Evolutionary conservation across 2,329 filamentous ascomycete genomes (phyloP), one percentile per base, ranked within the genome.

Genomic region (Xylariaceae sp.): DNA sequence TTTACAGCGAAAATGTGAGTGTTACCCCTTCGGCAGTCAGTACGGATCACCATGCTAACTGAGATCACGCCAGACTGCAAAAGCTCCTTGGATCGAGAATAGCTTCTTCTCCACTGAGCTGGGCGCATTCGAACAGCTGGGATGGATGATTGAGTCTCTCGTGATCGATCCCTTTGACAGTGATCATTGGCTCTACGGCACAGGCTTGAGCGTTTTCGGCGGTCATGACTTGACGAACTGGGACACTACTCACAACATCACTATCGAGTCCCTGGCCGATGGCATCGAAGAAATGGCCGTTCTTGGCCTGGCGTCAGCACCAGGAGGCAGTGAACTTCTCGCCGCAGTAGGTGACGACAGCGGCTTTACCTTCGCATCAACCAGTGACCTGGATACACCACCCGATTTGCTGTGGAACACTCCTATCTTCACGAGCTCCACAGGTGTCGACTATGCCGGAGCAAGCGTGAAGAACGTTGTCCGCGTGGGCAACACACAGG

Each of bases 181-280:
- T 48, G 71, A 82, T 58, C 79, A 82, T 60, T 82, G 78, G 77
- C 65, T 82, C 0, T 83, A 83, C 49, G 78, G 76, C n/a, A 83
- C 80, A 0, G 80, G 80, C 2, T 63, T 74, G n/a, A 80, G 76
- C 0, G 64, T 80, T 40, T 78, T 73, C 35, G 77, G 77, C 10
- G 75, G 78, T 1, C 73, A 75, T 45, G 76, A 81, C 50, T 64
- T 81, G n/a, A 75, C 73, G 0, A 75, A 75, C 12, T 81, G 78
- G 78, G 78, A 80, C 48, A 70, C 71, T 3, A 44, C 31, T 7
- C 0, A 62, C 52, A 78, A 76, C 45, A 65, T 81, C 48, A 72
- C 71, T 1, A 73, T 81, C 42, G 57, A 75, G 42, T 75, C 74
- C 1, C 66, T 81, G 5, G 78, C 78, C 1, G 71, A 75, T 27